Evolutionary conservation across 768 basidiomycete species (phyloP).

Genomic region (Amanita phalloides): DNA sequence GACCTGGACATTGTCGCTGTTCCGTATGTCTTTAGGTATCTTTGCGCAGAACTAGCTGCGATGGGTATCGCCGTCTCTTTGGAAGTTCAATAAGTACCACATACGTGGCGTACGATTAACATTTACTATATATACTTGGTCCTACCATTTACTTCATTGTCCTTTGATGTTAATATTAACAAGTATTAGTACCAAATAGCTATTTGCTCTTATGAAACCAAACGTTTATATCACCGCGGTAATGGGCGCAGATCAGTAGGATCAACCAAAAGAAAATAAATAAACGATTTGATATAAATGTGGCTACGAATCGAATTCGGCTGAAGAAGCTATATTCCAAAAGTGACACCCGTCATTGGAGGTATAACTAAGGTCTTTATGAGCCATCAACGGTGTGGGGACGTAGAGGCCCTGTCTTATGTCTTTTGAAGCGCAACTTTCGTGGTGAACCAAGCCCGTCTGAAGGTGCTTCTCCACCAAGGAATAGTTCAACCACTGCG

Average conservation of each 20-base stretch:
- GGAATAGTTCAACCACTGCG: slow-evolving; percentile 39
- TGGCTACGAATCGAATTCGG: too few relatives aligned
- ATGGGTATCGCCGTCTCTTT: slow-evolving; percentile 95
- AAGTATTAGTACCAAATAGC: not conserved
- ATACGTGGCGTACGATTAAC: not conserved
- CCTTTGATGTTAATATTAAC: not conserved
- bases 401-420: not conserved
- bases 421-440: slow-evolving; percentile 5
- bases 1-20: slow-evolving; percentile 93
- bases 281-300: not conserved
- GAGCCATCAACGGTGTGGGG: slow-evolving; percentile 5
- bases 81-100: slow-evolving; percentile 43
- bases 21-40: slow-evolving; percentile 89
- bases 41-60: slow-evolving; percentile 93
- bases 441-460: not conserved
- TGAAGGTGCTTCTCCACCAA: slow-evolving; percentile 16
- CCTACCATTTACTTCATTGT: not conserved
- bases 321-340: too few relatives aligned
- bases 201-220: not conserved
- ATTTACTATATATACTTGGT: not conserved
- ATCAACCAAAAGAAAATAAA: not conserved
- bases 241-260: not conserved
- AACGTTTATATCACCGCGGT: not conserved
- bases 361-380: not conserved
- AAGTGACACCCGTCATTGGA: too few relatives aligned